Conservation (phyloP, 176 grass and related monocot species). For the Saccharum spontaneum region DNA sequence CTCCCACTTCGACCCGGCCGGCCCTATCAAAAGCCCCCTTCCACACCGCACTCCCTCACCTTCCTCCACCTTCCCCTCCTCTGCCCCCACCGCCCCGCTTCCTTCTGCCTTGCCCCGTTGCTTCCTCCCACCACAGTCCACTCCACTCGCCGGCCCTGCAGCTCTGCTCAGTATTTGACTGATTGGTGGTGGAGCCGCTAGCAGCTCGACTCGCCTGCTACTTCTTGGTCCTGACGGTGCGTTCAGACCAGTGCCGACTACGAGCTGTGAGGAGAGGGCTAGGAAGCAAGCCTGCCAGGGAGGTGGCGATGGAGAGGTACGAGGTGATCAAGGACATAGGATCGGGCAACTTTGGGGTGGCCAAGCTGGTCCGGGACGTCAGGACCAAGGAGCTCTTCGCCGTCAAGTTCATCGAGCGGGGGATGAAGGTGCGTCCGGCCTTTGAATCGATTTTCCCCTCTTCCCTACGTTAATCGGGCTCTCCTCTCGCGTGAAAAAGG, state of each 20-base stretch:
- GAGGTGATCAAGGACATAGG: slow-evolving; percentile 95
- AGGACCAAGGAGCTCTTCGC: slow-evolving; percentile 85
- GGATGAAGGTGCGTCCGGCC: slow-evolving; percentile 63
- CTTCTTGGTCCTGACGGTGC: not conserved
- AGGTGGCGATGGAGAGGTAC: slow-evolving; percentile 69
- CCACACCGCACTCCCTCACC: slow-evolving; percentile 25
- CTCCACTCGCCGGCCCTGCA: slow-evolving; percentile 12
- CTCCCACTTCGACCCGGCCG: slow-evolving; percentile 20
- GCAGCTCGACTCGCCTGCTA: too few relatives aligned
- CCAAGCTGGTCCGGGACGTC: slow-evolving; percentile 86
- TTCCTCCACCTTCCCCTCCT: not conserved
- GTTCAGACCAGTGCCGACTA: not conserved
- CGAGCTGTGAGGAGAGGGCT: not conserved
- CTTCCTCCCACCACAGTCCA: slow-evolving; percentile 14
- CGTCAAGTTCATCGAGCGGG: slow-evolving; percentile 95
- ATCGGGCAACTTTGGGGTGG: slow-evolving; percentile 93
- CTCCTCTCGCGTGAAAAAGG: not conserved
- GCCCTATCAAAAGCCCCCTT: slow-evolving; percentile 34
- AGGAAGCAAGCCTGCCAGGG: not conserved
- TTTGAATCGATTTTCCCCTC: not conserved
- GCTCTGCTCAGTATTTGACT: slow-evolving; percentile 19
- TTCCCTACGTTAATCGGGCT: not conserved
- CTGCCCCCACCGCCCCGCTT: not conserved
- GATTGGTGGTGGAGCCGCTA: not conserved
- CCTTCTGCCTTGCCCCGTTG: not conserved